Base-by-base conservation (phyloP, 2,329 filamentous ascomycete species). In the Cadophora gregata region DNA sequence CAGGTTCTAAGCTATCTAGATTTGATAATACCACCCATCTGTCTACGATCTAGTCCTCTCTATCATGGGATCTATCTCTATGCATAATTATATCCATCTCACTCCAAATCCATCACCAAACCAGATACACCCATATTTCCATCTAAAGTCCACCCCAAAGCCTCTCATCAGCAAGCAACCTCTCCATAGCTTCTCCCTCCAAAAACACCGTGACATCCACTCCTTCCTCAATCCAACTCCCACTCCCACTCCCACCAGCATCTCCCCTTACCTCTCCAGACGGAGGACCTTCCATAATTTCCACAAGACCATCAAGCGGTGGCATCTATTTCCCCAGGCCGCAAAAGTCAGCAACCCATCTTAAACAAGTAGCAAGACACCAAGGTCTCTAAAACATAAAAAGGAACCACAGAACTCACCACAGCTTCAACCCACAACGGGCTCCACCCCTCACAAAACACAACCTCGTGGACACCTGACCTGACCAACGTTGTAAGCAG, bases 401-500 rank as follows among this genome's bases (percentile, higher is more conserved):
- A 10, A 42, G 4, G 24, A 27, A 45, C 21, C 8, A 29, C 10
- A 29, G 16, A 47, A 47, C 56, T 47, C 24, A 48, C 56, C 24
- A 80, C 72, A 1, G 76, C 76, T 42, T 82, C 79, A 16, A 82
- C 79, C 67, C 80, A 82, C 3, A 76, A 68, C 38, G 78, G 72
- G 9, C 64, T 62, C 1, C 62, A 59, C 2, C 67, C 63, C 9
- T 70, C 42, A n/a, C 55, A 9, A 36, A 84, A 84, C 14, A 81
- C 78, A 14, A 83, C 77, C 45, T 82, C 78, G 21, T 81, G 79
- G 9, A 78, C 71, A 24, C 74, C 74, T 16, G 77, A 63, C 33
- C 78, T 71, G 27, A 78, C 76, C 83, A 82, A 85, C 0, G 78
- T 80, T 5, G 82, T 84, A 3, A 81, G 79, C 3, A 84, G 68